Evolutionary conservation across 169 alveolate species (phyloP), one percentile per base, ranked within the genome.

Genomic region (Plasmodium relictum): DNA sequence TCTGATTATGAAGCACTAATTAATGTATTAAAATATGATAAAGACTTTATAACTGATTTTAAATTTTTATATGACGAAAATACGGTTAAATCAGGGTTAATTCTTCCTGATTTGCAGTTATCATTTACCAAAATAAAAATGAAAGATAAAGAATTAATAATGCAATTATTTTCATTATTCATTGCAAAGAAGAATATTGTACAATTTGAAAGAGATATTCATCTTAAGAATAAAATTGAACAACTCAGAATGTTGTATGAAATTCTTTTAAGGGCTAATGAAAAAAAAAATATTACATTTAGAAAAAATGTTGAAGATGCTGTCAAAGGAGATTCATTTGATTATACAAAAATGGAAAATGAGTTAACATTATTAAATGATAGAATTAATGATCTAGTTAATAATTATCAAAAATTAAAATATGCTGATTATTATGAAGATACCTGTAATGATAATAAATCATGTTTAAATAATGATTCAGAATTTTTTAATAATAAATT

Each of bases 31-130:
- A 76, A 61, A 50, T 80, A 72, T 26, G 93, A 89, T n/a, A 71
- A 62, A 59, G 93, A 88, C 41, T 65, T 73, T 54, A 73, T 92
- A 20, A 93, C 92, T 14, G 88, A 88, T 44, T 93, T 93, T 58
- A 76, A 50, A 18, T 62, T 92, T 70, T 69, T 92, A 54, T 92
- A 89, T 70, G 95, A 92, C 56, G 88, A 87, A 26, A 65, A 72
- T 52, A 91, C 92, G 45, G 88, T 88, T 6, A 69, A 73, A 74
- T 87, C 83, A n/a, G 95, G 95, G 61, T 86, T 92, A 61, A 91
- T 92, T 0, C 93, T 92, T 7, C 88, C 95, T 24, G 95, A 92
- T 72, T 92, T 92, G 48, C 88, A 92, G 63, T 87, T 92, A 73
- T 90, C 95, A 7, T 71, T 92, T 48, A 89, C 94, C 16, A 92